These are phyloP conservation scores for Camillea tinctor DNA, from an alignment of 2,329 filamentous ascomycete genomes.

Conservation along the genomic window DNA sequence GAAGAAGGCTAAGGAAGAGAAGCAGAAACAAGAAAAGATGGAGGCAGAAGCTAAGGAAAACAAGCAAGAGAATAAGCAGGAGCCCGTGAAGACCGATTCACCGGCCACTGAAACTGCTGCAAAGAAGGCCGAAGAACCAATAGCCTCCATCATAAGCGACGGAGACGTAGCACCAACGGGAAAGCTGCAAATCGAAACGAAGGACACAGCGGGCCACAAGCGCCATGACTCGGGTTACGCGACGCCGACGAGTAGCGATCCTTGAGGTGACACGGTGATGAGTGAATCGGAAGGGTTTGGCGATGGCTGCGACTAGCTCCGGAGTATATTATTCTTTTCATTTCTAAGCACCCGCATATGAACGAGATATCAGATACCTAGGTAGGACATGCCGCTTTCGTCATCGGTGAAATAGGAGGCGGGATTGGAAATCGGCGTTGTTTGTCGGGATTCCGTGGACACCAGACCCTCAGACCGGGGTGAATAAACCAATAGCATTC, in stretches of 20 bases:
- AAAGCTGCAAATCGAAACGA: not conserved
- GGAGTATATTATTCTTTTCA: too few species aligned
- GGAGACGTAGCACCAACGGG: not conserved
- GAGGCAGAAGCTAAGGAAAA: not conserved
- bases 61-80: too few species aligned
- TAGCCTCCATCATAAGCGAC: not conserved
- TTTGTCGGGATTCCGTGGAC: too few species aligned
- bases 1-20: constrained; percentile 26
- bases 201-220: constrained; percentile 5
- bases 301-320: too few species aligned
- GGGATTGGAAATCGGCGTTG: too few species aligned
- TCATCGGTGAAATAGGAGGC: too few species aligned
- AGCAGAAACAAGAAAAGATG: constrained; percentile 42
- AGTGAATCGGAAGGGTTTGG: too few species aligned
- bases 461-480: too few species aligned
- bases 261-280: constrained; percentile 10
- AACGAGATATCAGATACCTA: too few species aligned
- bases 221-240: constrained; percentile 26
- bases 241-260: constrained; percentile 23
- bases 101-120: not conserved
- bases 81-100: not conserved
- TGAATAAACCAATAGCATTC: too few species aligned
- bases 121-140: not conserved
- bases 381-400: too few species aligned
- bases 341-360: too few species aligned